phyloP scores from a whole-genome alignment of 108 stramenopile species.

The Cyclotella cryptica region DNA sequence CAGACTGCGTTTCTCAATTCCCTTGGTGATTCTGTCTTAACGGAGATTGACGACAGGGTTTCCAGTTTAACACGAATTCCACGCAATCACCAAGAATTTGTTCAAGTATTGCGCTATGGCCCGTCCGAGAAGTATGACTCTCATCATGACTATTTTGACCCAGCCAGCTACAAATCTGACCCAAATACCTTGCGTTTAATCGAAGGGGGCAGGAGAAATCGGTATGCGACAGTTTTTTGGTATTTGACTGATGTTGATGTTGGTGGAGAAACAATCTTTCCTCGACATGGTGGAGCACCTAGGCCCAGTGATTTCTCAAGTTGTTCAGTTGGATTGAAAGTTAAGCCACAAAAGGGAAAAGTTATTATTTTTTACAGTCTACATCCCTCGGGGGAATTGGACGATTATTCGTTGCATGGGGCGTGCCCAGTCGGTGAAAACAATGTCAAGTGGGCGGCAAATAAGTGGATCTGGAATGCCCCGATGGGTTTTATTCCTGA shows the following conservation, averaged over 20 bases:
- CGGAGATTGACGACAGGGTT: slow-evolving; percentile 68
- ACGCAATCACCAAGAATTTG: slow-evolving; percentile 74
- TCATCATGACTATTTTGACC: slow-evolving; percentile 87
- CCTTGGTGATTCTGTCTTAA: slow-evolving; percentile 42
- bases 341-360: slow-evolving; percentile 79
- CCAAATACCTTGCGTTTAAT: slow-evolving; percentile 46
- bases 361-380: slow-evolving; percentile 88
- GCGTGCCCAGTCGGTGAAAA: slow-evolving; percentile 87
- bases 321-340: slow-evolving; percentile 64
- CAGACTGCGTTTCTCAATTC: slow-evolving; percentile 73
- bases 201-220: slow-evolving; percentile 70
- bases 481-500: slow-evolving; percentile 54
- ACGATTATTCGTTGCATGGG: slow-evolving; percentile 81
- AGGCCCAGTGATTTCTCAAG: slow-evolving; percentile 18
- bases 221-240: slow-evolving; percentile 91
- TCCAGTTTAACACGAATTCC: slow-evolving; percentile 72
- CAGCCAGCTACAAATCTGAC: slow-evolving; percentile 53
- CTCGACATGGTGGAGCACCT: slow-evolving; percentile 41
- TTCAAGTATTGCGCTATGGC: slow-evolving; percentile 78
- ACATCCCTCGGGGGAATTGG: slow-evolving; percentile 58
- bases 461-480: slow-evolving; percentile 92
- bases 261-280: slow-evolving; percentile 82
- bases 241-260: slow-evolving; percentile 84
- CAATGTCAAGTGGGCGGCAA: slow-evolving; percentile 93
- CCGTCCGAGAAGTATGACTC: slow-evolving; percentile 72